phyloP scores from a whole-genome alignment of 768 basidiomycete genomes.

The Tulasnella sp. region DNA sequence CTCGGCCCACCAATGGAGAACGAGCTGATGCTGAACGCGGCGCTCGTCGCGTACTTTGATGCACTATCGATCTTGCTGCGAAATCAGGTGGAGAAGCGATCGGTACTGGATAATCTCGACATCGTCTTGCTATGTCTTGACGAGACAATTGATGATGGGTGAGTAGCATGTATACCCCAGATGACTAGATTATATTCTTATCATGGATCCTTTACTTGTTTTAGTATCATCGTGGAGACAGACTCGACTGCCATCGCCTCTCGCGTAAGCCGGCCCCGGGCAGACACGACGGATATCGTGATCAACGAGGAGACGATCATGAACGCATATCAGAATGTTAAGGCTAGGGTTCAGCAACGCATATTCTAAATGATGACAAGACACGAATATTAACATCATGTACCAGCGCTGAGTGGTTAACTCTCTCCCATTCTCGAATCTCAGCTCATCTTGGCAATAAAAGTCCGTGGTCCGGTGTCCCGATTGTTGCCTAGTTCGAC shows the following conservation, averaged over 20 bases:
- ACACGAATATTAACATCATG: background rate
- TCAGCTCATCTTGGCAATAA: too few species aligned
- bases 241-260: conserved; percentile 94
- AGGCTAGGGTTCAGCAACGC: conserved; percentile 73
- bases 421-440: too few species aligned
- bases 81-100: conserved; percentile 90
- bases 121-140: conserved; percentile 85
- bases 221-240: conserved; percentile 91
- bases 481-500: too few species aligned
- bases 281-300: conserved; percentile 91
- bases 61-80: conserved; percentile 76
- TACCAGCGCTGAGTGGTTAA: background rate
- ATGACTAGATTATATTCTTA: background rate
- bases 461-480: too few species aligned
- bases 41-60: conserved; percentile 75
- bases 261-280: conserved; percentile 80
- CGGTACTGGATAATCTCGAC: conserved; percentile 89
- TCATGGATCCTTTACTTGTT: background rate
- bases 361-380: conserved; percentile 42
- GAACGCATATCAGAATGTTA: conserved; percentile 84
- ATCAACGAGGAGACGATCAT: conserved; percentile 97
- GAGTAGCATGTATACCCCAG: too few species aligned
- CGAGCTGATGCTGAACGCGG: conserved; percentile 89
- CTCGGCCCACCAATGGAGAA: conserved; percentile 82
- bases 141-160: conserved; percentile 99